These are phyloP conservation scores for Coemansia sp. DNA, from an alignment of 192 early-diverging fungal genomes.

Conservation along the genomic window DNA sequence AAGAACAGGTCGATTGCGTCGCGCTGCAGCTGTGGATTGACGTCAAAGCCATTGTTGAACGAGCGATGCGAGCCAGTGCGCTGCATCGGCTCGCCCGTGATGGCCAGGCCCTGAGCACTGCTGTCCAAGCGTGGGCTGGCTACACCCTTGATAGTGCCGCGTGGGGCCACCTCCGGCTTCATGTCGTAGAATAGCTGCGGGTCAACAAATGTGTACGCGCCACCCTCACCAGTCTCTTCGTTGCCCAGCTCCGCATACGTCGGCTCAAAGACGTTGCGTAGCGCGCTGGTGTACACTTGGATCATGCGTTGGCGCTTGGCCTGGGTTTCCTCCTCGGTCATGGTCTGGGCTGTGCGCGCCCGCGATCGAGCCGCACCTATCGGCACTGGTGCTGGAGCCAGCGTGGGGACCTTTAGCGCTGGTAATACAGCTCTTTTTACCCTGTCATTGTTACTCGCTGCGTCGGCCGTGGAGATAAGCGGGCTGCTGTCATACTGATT, in stretches of 20 bases:
- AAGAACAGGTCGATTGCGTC: constrained; percentile 65
- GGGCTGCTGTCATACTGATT: constrained; percentile 49
- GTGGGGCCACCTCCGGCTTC: constrained; percentile 45
- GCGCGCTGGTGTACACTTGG: constrained; percentile 55
- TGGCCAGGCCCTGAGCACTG: constrained; percentile 10
- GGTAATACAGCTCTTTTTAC: not conserved
- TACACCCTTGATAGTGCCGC: constrained; percentile 15
- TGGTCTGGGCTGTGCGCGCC: constrained; percentile 26
- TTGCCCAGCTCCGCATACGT: constrained; percentile 62
- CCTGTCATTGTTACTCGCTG: constrained; percentile 7
- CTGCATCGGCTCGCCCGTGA: constrained; percentile 19
- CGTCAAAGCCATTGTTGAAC: constrained; percentile 39
- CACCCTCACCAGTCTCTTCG: constrained; percentile 50
- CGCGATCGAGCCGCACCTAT: constrained; percentile 29
- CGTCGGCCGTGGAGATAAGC: constrained; percentile 42
- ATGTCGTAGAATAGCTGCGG: constrained; percentile 74
- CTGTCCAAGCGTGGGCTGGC: constrained; percentile 1
- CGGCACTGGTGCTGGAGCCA: constrained; percentile 13
- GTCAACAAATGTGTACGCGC: constrained; percentile 81
- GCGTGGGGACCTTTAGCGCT: not conserved
- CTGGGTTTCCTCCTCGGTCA: constrained; percentile 34
- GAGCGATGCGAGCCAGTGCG: constrained; percentile 47
- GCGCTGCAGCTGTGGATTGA: constrained; percentile 64
- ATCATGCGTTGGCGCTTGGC: constrained; percentile 52
- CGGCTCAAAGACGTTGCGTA: constrained; percentile 68